phyloP scores from a whole-genome alignment of 768 basidiomycete genomes.

The Sporobolomyces pararoseus region DNA sequence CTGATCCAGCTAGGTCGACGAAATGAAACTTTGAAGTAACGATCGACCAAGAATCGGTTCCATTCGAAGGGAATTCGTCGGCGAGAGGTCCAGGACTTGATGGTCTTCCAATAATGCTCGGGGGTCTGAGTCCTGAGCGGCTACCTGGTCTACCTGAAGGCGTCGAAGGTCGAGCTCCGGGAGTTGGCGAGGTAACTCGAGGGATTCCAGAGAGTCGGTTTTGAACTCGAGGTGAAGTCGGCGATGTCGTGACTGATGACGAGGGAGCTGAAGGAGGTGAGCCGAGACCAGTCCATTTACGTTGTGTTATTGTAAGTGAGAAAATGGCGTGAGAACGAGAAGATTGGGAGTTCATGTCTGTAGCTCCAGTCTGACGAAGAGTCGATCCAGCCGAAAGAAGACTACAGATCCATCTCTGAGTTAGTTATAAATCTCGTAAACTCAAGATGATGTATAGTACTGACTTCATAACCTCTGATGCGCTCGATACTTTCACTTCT shows the following conservation, averaged over 20 bases:
- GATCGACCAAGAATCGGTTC: slow-evolving; percentile 77
- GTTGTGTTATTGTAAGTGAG: slow-evolving; percentile 88
- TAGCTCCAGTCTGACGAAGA: slow-evolving; percentile 89
- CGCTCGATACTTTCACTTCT: slow-evolving; percentile 80
- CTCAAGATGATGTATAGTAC: slow-evolving; percentile 47
- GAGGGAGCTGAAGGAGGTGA: slow-evolving; percentile 58
- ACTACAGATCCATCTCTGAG: slow-evolving; percentile 51
- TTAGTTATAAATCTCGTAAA: too few relatives aligned
- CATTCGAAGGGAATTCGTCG: slow-evolving; percentile 55
- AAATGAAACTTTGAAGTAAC: slow-evolving; percentile 96
- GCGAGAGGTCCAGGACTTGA: slow-evolving; percentile 23
- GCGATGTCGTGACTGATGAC: slow-evolving; percentile 11
- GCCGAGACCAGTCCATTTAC: slow-evolving; percentile 70
- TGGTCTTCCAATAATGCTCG: slow-evolving; percentile 28
- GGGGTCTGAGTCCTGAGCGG: slow-evolving; percentile 31
- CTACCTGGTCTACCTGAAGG: slow-evolving; percentile 30
- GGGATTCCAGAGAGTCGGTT: slow-evolving; percentile 28
- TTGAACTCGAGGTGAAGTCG: slow-evolving; percentile 12
- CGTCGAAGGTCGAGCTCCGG: slow-evolving; percentile 14
- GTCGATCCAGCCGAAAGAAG: slow-evolving; percentile 83
- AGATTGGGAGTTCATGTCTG: slow-evolving; percentile 97
- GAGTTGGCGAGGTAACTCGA: slow-evolving; percentile 28
- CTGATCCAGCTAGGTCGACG: slow-evolving; percentile 94
- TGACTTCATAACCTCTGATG: slow-evolving; percentile 86
- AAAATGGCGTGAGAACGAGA: slow-evolving; percentile 99